A percentile compares a stretch with the other conserved stretches of the same genome.
These are phyloP conservation scores for Grosmannia penicillata DNA, from an alignment of 2,329 filamentous ascomycete genomes.

Conservation along the genomic window DNA sequence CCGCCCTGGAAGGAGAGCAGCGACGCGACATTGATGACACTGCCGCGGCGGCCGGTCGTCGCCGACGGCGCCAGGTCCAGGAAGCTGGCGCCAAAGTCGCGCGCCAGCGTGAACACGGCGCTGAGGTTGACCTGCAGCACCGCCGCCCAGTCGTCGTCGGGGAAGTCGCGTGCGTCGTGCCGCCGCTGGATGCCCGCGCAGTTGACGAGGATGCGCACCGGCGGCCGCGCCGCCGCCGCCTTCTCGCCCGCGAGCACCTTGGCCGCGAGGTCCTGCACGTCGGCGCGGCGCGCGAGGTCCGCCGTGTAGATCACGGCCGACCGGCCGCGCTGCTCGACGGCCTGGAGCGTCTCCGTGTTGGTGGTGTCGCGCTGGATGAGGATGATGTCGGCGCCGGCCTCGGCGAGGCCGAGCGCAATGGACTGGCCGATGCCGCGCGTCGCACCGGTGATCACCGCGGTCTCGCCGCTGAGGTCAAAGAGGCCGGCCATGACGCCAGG, in stretches of 20 bases:
- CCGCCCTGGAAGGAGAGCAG: slow-evolving; percentile 78
- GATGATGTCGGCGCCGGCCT: slow-evolving; percentile 42
- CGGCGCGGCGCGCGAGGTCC: slow-evolving; percentile 47
- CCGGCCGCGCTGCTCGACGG: slow-evolving; percentile 50
- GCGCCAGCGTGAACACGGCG: slow-evolving; percentile 63
- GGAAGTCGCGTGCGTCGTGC: slow-evolving; percentile 62
- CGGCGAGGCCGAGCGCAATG: slow-evolving; percentile 41
- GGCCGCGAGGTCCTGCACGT: slow-evolving; percentile 46
- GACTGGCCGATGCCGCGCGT: slow-evolving; percentile 44
- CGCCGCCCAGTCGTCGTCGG: slow-evolving; percentile 61
- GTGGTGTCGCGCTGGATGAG: slow-evolving; percentile 26
- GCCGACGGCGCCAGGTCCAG: slow-evolving; percentile 36
- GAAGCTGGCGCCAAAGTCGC: slow-evolving; percentile 70
- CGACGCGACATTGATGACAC: slow-evolving; percentile 73
- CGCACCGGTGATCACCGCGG: slow-evolving; percentile 40
- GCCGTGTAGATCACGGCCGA: slow-evolving; percentile 53
- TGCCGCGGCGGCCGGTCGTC: slow-evolving; percentile 42
- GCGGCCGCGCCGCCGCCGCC: slow-evolving; percentile 7
- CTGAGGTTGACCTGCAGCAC: slow-evolving; percentile 79
- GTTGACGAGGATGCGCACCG: slow-evolving; percentile 66
- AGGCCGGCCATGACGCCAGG: slow-evolving; percentile 14
- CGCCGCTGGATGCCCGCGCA: slow-evolving; percentile 76
- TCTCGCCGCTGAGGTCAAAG: slow-evolving; percentile 42
- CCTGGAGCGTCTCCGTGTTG: slow-evolving; percentile 37
- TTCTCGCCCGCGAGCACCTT: slow-evolving; percentile 46